Evolutionary conservation across 805 yeast genomes (phyloP).

Genomic region (Kluyveromyces lactis): DNA sequence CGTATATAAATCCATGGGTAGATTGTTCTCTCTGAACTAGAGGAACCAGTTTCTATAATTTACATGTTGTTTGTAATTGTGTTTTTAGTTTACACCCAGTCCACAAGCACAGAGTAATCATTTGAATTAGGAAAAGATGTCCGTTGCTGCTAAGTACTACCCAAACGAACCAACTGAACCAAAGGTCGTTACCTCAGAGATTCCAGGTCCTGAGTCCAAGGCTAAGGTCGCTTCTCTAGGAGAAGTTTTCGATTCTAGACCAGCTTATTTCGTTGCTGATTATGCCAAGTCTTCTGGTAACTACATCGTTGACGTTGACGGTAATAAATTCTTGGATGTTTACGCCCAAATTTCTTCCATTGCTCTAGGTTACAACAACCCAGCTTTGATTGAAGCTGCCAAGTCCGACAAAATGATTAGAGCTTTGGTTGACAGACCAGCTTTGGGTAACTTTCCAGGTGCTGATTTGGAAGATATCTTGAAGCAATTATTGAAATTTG

Average conservation of each 20-base stretch:
- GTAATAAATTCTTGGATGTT: conserved; percentile 51
- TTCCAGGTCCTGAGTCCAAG: conserved; percentile 73
- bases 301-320: conserved; percentile 59
- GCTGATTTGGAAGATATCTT: conserved; percentile 44
- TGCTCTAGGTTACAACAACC: conserved; percentile 65
- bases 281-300: conserved; percentile 57
- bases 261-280: conserved; percentile 57
- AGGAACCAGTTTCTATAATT: too few relatives aligned
- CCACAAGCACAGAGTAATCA: too few relatives aligned
- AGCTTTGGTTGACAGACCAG: conserved; percentile 62
- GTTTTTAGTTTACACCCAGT: too few relatives aligned
- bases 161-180: conserved; percentile 79
- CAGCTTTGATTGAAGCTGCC: conserved; percentile 51
- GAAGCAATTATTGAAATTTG: conserved; percentile 45
- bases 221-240: conserved; percentile 45
- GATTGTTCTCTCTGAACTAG: too few relatives aligned
- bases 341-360: conserved; percentile 70
- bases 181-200: conserved; percentile 40
- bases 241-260: conserved; percentile 50
- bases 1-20: too few relatives aligned
- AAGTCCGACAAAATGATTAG: conserved; percentile 52
- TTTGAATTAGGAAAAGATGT: conserved; percentile 12
- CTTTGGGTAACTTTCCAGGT: conserved; percentile 56
- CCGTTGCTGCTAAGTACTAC: conserved; percentile 50
- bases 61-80: too few relatives aligned